A percentile compares a stretch with the other conserved stretches of the same genome.
Conservation (phyloP, 345 rosid genomes). For the Syzygium aromaticum region DNA sequence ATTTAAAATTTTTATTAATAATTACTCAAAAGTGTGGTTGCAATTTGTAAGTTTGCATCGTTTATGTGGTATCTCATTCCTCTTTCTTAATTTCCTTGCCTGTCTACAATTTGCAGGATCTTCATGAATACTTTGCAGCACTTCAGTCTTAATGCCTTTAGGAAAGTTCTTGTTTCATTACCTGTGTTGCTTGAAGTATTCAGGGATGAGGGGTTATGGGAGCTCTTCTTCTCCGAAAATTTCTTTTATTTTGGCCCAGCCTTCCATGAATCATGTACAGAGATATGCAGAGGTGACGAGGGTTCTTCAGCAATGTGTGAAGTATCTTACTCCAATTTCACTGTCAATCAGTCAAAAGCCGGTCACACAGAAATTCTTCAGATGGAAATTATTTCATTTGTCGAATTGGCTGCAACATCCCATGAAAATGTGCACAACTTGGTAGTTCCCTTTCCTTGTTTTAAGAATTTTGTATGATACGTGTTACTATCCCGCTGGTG, state of each 20-base stretch:
- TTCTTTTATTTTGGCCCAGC: constrained; percentile 44
- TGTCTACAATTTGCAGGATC: constrained; percentile 24
- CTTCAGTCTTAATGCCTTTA: constrained; percentile 38
- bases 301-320: constrained; percentile 14
- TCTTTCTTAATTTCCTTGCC: neutral
- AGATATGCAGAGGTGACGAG: constrained; percentile 7
- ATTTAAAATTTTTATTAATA: neutral
- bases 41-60: neutral
- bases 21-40: neutral
- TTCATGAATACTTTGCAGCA: constrained; percentile 44
- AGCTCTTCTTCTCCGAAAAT: constrained; percentile 63
- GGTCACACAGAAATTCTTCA: constrained; percentile 39
- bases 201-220: constrained; percentile 65
- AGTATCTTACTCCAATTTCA: constrained; percentile 10
- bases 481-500: neutral
- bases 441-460: constrained; percentile 20
- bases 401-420: constrained; percentile 60
- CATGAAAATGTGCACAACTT: constrained; percentile 43
- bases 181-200: constrained; percentile 38
- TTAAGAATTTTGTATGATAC: neutral
- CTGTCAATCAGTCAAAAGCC: constrained; percentile 7
- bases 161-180: constrained; percentile 45
- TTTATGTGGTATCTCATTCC: neutral
- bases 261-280: constrained; percentile 28
- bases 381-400: constrained; percentile 47